phyloP scores from a whole-genome alignment of 345 rosid genomes.

The Cardamine occulta region DNA sequence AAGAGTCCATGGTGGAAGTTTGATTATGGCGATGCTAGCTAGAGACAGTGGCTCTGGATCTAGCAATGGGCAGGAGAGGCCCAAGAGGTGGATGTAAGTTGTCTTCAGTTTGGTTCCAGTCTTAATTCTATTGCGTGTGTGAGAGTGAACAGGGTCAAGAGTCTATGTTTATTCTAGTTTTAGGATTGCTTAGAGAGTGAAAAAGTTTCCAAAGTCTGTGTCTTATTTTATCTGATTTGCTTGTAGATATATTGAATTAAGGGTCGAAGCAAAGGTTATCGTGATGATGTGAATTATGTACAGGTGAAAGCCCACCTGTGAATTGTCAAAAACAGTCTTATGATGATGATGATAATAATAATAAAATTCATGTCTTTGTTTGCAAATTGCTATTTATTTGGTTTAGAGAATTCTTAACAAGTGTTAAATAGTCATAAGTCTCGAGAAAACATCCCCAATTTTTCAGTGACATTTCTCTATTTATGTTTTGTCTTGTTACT shows the following conservation, averaged over 20 bases:
- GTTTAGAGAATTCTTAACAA: background rate
- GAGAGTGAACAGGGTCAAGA: constrained; percentile 23
- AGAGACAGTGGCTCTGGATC: constrained; percentile 52
- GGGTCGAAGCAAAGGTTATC: constrained; percentile 25
- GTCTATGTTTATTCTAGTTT: constrained; percentile 31
- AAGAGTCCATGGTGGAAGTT: constrained; percentile 95
- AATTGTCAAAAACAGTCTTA: constrained; percentile 35
- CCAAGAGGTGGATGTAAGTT: constrained; percentile 60
- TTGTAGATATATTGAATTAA: constrained; percentile 43
- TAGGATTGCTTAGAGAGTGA: constrained; percentile 32
- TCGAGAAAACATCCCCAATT: too few species aligned
- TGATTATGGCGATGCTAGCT: constrained; percentile 70
- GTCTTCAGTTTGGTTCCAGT: constrained; percentile 22
- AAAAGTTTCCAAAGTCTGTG: background rate
- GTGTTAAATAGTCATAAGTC: too few species aligned
- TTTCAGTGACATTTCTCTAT: too few species aligned
- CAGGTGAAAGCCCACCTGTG: constrained; percentile 31
- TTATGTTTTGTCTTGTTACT: too few species aligned
- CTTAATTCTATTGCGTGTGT: constrained; percentile 19
- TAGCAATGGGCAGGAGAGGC: constrained; percentile 34
- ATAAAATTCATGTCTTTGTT: constrained; percentile 35
- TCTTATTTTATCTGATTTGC: background rate
- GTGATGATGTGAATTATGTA: constrained; percentile 20
- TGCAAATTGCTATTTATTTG: constrained; percentile 1
- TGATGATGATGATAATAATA: constrained; percentile 31